Percentiles rank a stretch among this genome's conserved stretches.
Conservation (phyloP, 2,329 filamentous ascomycete species). For the Cladosporium colombiae region DNA sequence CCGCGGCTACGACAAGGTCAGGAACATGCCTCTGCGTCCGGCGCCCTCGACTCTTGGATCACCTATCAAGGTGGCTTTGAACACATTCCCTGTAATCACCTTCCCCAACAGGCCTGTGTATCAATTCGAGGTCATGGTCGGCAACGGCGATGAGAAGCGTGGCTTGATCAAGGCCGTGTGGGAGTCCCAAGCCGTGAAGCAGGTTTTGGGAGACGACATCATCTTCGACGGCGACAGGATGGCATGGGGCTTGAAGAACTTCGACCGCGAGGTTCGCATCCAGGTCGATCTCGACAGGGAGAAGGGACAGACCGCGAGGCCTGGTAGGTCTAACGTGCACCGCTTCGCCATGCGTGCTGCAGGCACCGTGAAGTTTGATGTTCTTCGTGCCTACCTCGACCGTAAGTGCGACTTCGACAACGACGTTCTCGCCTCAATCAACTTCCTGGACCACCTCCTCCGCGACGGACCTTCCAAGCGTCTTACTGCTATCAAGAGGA, state of each 20-base stretch:
- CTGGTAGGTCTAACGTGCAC: slow-evolving; percentile 52
- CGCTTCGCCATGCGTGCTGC: slow-evolving; percentile 65
- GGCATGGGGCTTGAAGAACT: slow-evolving; percentile 66
- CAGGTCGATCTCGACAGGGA: slow-evolving; percentile 73
- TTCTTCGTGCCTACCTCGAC: slow-evolving; percentile 66
- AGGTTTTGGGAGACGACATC: slow-evolving; percentile 58
- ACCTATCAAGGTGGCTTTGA: slow-evolving; percentile 55
- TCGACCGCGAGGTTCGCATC: slow-evolving; percentile 44
- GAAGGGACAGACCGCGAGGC: slow-evolving; percentile 45
- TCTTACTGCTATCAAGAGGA: slow-evolving; percentile 74
- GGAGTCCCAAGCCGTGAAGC: slow-evolving; percentile 63
- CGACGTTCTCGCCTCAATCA: slow-evolving; percentile 75
- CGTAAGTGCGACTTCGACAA: slow-evolving; percentile 56
- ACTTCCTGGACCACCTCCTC: slow-evolving; percentile 86
- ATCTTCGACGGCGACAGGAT: slow-evolving; percentile 83
- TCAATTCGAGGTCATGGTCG: slow-evolving; percentile 77
- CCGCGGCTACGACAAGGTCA: slow-evolving; percentile 27
- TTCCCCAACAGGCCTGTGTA: slow-evolving; percentile 65
- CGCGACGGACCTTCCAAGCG: slow-evolving; percentile 72
- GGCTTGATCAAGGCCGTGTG: slow-evolving; percentile 75
- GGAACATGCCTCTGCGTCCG: slow-evolving; percentile 31
- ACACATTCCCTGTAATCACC: slow-evolving; percentile 69
- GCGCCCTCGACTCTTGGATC: slow-evolving; percentile 44
- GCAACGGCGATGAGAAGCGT: slow-evolving; percentile 63
- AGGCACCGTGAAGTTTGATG: slow-evolving; percentile 66